phyloP scores from a whole-genome alignment of 1,284 basidiomycete genomes.

The Mycena citricolor region DNA sequence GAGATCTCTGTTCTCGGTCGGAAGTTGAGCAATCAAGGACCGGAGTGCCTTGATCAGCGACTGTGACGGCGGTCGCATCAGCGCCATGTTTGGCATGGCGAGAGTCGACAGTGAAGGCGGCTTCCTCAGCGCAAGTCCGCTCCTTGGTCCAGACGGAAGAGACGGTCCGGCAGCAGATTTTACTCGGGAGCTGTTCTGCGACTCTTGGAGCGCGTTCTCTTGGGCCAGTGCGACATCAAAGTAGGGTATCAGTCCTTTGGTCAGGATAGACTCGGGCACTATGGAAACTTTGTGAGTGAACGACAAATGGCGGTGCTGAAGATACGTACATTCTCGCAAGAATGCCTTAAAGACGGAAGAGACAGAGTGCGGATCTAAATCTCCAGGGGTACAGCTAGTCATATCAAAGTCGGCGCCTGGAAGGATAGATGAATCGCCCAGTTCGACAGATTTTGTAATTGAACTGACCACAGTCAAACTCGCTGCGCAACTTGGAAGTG shows the following conservation, averaged over 20 bases:
- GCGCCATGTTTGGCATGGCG: conserved; percentile 63
- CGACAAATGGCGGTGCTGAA: background rate
- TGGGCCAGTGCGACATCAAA: conserved; percentile 75
- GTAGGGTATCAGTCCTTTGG: conserved; percentile 60
- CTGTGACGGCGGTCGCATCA: conserved; percentile 57
- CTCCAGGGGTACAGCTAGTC: conserved; percentile 69
- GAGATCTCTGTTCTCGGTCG: conserved; percentile 71
- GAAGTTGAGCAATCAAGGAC: conserved; percentile 62
- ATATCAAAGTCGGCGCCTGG: conserved; percentile 84
- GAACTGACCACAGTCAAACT: conserved; percentile 78
- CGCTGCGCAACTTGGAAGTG: conserved; percentile 67
- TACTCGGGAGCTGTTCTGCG: conserved; percentile 28
- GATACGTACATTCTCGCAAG: conserved; percentile 69
- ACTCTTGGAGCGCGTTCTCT: conserved; percentile 44
- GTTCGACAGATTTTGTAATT: conserved; percentile 3
- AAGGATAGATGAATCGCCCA: conserved; percentile 23
- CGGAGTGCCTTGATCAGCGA: conserved; percentile 52
- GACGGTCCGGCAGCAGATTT: conserved; percentile 32
- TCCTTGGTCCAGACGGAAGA: conserved; percentile 46
- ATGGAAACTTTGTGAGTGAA: conserved; percentile 1
- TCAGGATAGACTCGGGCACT: conserved; percentile 86
- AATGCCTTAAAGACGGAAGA: conserved; percentile 83
- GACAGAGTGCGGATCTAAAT: conserved; percentile 90
- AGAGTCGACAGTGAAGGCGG: conserved; percentile 76
- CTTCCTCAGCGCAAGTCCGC: conserved; percentile 54